Evolutionary conservation across 345 rosid genomes (phyloP).

Genomic region (Kernera saxatilis): DNA sequence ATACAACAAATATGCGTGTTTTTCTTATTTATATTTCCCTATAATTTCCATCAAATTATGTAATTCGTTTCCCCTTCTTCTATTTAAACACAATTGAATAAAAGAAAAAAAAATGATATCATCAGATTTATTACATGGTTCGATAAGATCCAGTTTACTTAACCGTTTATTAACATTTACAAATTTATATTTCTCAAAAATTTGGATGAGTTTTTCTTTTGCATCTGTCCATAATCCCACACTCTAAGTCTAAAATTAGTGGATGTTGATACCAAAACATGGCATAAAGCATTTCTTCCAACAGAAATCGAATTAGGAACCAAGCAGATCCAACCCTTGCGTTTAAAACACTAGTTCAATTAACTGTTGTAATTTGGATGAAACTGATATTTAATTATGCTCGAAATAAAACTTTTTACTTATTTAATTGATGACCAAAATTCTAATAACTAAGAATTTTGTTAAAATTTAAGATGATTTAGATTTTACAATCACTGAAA

Average conservation of each 20-base stretch:
- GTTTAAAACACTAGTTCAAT: no score
- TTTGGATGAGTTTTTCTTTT: not conserved
- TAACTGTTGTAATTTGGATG: no score
- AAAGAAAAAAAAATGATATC: not conserved
- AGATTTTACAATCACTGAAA: not conserved
- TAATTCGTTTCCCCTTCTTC: not conserved
- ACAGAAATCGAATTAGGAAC: no score
- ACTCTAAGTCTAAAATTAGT: no score
- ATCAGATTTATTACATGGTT: not conserved
- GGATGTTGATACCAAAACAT: no score
- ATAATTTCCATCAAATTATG: not conserved
- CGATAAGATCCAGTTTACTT: not conserved
- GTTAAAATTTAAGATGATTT: not conserved
- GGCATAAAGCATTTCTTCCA: no score
- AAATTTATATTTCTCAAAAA: not conserved
- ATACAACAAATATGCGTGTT: not conserved
- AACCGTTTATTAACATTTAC: not conserved
- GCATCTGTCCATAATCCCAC: no score
- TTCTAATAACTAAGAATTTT: not conserved
- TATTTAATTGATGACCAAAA: not conserved
- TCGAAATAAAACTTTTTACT: not conserved
- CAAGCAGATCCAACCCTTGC: no score
- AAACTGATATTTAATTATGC: not conserved
- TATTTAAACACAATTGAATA: not conserved
- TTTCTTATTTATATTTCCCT: not conserved